A percentile compares a stretch with the other conserved stretches of the same genome.
Evolutionary conservation across 352 stramenopile species (phyloP).

Genomic region (Paralagenidium karlingii): DNA sequence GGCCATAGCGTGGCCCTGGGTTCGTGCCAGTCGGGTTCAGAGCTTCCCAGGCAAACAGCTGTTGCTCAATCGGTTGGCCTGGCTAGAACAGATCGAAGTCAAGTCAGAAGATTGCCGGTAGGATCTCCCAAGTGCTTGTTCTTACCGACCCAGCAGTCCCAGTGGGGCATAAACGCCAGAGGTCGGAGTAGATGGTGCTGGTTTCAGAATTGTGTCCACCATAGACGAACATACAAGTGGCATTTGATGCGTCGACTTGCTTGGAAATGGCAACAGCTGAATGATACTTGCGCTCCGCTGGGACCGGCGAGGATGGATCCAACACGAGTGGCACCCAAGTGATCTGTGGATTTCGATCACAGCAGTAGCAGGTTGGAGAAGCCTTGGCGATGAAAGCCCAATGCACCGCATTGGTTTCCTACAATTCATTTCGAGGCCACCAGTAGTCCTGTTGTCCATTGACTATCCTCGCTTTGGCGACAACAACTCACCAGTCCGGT

Average conservation of each 20-base stretch:
- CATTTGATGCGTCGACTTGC: constrained; percentile 13
- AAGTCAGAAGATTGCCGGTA: not conserved
- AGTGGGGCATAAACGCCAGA: constrained; percentile 50
- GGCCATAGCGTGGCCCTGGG: constrained; percentile 39
- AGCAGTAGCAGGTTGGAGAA: constrained; percentile 9
- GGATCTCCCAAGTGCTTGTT: no score
- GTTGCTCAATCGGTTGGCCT: constrained; percentile 25
- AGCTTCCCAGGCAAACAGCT: constrained; percentile 39
- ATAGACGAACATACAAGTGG: constrained; percentile 35
- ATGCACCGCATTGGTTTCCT: no score
- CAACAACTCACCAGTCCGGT: no score
- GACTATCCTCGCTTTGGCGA: no score
- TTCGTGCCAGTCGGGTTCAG: constrained; percentile 29
- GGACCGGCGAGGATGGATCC: constrained; percentile 3
- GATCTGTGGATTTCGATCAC: constrained; percentile 14
- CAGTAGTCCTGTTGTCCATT: no score
- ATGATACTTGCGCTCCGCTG: constrained; percentile 31
- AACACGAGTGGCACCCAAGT: constrained; percentile 21
- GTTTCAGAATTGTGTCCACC: constrained; percentile 32
- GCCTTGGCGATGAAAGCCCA: constrained; percentile 27
- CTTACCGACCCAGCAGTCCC: no score
- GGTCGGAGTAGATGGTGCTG: constrained; percentile 45
- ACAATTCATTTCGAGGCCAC: no score
- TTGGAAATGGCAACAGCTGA: constrained; percentile 19
- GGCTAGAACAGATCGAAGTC: not conserved